Evolutionary conservation across 805 yeast species (phyloP), one percentile per base, ranked within the genome.

Genomic region (Myxozyma mucilagina): DNA sequence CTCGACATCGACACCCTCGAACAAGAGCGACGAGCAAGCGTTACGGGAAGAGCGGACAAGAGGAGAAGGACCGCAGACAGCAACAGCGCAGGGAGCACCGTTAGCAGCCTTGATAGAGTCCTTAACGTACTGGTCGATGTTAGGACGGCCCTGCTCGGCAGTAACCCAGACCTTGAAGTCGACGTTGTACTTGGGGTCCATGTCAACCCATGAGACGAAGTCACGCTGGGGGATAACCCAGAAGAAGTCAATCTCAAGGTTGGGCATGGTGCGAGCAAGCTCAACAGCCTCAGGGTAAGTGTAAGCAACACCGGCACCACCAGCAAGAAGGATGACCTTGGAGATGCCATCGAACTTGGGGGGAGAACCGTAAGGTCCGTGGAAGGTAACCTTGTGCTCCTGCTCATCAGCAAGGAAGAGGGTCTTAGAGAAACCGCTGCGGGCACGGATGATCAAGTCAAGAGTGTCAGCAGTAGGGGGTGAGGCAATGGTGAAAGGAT

Each of bases 281-380:
- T 59, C 64, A 29, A 61, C 52, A 20, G 64, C 61, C 59, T 65
- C 66, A 38, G 74, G 72, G 57, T 61, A 72, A 11, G 73, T 69
- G 63, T 68, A 71, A 13, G 74, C 71, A 11, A 71, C 72, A 35
- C 74, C 74, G 11, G 74, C 71, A 5, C 74, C 74, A 13, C 74
- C 74, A 13, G 74, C 68, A 20, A 71, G 66, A n/a, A 71, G 70
- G 45, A 71, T 54, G 47, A 63, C 67, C 62, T 61, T 60, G 57
- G 62, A 47, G 52, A 56, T 50, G 55, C 62, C 63, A 41, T 64
- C 65, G 56, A 50, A 65, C 60, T 57, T 55, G 38, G 67, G 63
- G 13, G 67, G 66, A 29, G 68, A 65, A 39, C 67, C 67, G 56
- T 63, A 63, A 8, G 67, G 67, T 18, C 67, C 67, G 53, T 63